Percentiles rank a stretch among this genome's conserved stretches.
phyloP scores from a whole-genome alignment of 202 grass and related monocot genomes.

The Miscanthus sacchariflorus region DNA sequence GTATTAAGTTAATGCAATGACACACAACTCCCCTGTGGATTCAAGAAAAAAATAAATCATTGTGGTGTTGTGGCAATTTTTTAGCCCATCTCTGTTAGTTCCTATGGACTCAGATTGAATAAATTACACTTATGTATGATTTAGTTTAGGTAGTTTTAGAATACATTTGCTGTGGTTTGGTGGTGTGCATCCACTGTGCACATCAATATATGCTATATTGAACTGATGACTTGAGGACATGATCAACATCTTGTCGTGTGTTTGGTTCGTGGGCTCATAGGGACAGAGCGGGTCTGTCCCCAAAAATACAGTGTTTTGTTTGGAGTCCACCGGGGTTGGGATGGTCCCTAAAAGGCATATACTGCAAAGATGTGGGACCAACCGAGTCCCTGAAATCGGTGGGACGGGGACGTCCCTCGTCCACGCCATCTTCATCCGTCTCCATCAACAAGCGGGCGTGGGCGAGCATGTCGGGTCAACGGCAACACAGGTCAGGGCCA shows the following conservation, averaged over 20 bases:
- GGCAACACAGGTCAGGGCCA: no score
- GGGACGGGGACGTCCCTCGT: no score
- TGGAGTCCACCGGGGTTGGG: no score
- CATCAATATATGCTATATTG: background rate
- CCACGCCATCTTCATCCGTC: no score
- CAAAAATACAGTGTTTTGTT: no score
- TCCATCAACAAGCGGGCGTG: no score
- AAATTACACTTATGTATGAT: slow-evolving; percentile 5
- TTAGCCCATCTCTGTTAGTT: background rate
- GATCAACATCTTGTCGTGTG: background rate
- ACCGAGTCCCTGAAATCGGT: no score
- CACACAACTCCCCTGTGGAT: background rate
- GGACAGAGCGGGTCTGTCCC: no score
- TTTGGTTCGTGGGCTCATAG: no score
- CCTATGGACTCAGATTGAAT: background rate
- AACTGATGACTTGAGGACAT: background rate
- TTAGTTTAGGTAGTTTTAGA: background rate
- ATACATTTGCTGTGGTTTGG: background rate
- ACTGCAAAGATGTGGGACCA: no score
- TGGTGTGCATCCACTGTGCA: background rate
- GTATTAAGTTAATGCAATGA: background rate
- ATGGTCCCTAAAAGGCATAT: no score
- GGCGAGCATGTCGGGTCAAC: no score
- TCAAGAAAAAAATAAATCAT: background rate
- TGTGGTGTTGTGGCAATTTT: background rate